Evolutionary conservation across 306 rosid genomes (phyloP).

Genomic region (Echinosophora koreensis): DNA sequence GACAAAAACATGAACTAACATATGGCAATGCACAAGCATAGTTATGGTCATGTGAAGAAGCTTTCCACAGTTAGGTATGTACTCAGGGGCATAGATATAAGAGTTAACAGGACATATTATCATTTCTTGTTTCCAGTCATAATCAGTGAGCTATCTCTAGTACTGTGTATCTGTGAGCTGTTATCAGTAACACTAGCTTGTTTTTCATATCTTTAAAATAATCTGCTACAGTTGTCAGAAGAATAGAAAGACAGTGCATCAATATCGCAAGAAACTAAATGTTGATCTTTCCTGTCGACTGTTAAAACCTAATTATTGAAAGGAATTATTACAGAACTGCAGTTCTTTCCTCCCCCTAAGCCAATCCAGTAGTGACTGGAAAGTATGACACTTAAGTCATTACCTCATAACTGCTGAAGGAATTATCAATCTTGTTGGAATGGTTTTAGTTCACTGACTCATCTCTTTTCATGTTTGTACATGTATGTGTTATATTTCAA

Average conservation of each 20-base stretch:
- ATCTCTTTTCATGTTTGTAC: background rate
- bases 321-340: slow-evolving; percentile 9
- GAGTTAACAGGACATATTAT: slow-evolving; percentile 28
- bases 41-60: slow-evolving; percentile 37
- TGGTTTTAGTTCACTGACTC: slow-evolving; percentile 11
- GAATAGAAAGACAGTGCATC: background rate
- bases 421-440: slow-evolving; percentile 12
- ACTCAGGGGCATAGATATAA: slow-evolving; percentile 10
- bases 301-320: slow-evolving; percentile 25
- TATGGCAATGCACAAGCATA: slow-evolving; percentile 15
- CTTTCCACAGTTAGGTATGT: slow-evolving; percentile 16
- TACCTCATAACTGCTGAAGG: background rate
- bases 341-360: slow-evolving; percentile 23
- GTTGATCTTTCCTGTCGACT: slow-evolving; percentile 21
- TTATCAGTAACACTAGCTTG: background rate
- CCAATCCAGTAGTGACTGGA: slow-evolving; percentile 15
- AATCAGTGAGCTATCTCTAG: slow-evolving; percentile 36
- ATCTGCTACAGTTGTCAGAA: slow-evolving; percentile 3
- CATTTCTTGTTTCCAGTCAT: slow-evolving; percentile 26
- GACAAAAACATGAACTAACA: slow-evolving; percentile 21
- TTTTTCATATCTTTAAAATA: slow-evolving; percentile 15
- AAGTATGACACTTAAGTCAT: slow-evolving; percentile 17
- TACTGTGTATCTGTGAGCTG: background rate
- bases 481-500: slow-evolving; percentile 14
- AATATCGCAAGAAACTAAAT: slow-evolving; percentile 4